Base-by-base conservation (phyloP, 345 rosid genomes). In the Leavenworthia alabamica region DNA sequence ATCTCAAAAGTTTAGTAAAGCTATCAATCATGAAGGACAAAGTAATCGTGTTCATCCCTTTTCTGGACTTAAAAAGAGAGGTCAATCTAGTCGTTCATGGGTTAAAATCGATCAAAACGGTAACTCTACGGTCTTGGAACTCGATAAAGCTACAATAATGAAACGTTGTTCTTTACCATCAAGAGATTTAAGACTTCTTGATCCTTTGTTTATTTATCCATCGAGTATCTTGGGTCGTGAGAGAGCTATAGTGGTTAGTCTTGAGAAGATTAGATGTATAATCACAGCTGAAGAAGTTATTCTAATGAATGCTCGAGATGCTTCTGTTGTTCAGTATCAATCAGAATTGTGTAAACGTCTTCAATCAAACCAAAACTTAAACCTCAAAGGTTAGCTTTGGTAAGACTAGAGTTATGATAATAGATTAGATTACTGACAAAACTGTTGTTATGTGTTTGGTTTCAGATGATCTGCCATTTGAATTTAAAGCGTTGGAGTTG, bases 381-480 rank as follows among this genome's bases (percentile, higher is more conserved):
- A 78, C 31, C 86, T 90, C 79, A 81, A 65, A 47, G 75, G 70
- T 70, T 40, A 45, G 20, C 43, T 53, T 36, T 54, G 33, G 42
- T n/a, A 46, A 9, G 36, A 5, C 3, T 36, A 57, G 28, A 20
- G 8, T 35, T 41, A 8, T 39, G 59, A 29, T 47, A 40, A 7
- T 0, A 17, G n/a, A 24, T 22, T 58, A 47, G 48, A 15, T 55
- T 72, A 64, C 78, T 79, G 8, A 68, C 19, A 1, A 52, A 26
- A n/a, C 12, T 33, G 40, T 29, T 71, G 40, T 54, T 68, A 60
- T 29, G 44, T 77, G 62, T 67, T 29, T 49, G 52, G 36, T 14
- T 78, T 60, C 86, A 93, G 99, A 93, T 81, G 96, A 93, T 80
- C 78, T 93, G 61, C 99, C 97, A 16, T 93, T 93, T 75, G 97